Conservation (phyloP, 768 basidiomycete species). For the Pisolithus tinctorius region DNA sequence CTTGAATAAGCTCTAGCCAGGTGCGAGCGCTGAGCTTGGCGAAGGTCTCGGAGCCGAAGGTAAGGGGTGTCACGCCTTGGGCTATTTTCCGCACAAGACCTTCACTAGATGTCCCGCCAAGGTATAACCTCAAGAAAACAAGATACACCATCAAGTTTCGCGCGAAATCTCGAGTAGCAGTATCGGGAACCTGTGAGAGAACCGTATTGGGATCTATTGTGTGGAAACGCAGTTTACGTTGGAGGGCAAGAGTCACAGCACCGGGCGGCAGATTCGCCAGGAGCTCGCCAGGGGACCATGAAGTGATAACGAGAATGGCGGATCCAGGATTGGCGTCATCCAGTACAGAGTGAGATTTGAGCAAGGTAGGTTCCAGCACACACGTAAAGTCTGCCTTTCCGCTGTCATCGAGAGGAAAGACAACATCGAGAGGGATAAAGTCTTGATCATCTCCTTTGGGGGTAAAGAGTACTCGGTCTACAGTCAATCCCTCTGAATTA, state of each 20-base stretch:
- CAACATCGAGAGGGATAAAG: conserved; percentile 45
- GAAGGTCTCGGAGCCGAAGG: conserved; percentile 35
- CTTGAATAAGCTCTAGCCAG: conserved; percentile 61
- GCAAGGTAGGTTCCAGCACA: conserved; percentile 66
- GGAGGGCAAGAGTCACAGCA: conserved; percentile 38
- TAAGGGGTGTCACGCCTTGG: conserved; percentile 37
- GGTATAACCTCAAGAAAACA: conserved; percentile 80
- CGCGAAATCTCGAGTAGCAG: conserved; percentile 32
- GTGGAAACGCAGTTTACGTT: conserved; percentile 52
- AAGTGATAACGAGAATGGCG: conserved; percentile 63
- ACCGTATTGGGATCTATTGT: conserved; percentile 52
- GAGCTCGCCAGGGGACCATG: conserved; percentile 75
- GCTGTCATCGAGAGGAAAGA: conserved; percentile 48
- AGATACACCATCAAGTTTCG: conserved; percentile 63
- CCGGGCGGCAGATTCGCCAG: conserved; percentile 54
- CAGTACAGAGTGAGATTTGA: conserved; percentile 73
- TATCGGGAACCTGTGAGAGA: conserved; percentile 29
- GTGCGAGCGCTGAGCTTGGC: conserved; percentile 47
- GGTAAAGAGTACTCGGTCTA: conserved; percentile 62
- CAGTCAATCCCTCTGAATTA: conserved; percentile 61
- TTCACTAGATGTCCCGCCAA: conserved; percentile 58
- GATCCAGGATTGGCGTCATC: conserved; percentile 60
- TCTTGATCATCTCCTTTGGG: conserved; percentile 32
- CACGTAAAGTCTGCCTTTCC: conserved; percentile 65
- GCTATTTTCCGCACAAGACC: conserved; percentile 47